These are phyloP conservation scores for Lyophyllum atratum DNA, from an alignment of 768 basidiomycete species.

Conservation along the genomic window DNA sequence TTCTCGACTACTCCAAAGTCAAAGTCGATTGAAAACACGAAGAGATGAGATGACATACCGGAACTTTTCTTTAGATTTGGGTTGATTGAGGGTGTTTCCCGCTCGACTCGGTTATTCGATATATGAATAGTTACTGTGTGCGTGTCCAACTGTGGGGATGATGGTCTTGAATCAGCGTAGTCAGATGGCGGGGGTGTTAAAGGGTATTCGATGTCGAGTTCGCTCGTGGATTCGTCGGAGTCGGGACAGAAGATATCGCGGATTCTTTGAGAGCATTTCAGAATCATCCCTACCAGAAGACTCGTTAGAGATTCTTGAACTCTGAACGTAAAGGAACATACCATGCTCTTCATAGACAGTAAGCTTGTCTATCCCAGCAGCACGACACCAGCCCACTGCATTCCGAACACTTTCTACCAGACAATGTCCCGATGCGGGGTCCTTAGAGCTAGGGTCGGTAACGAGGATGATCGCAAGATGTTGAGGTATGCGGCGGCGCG, in stretches of 20 bases:
- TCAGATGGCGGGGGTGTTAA: conserved; percentile 80
- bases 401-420: conserved; percentile 56
- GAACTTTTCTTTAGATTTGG: background rate
- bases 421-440: conserved; percentile 36
- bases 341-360: conserved; percentile 76
- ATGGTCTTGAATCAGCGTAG: conserved; percentile 61
- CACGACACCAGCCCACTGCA: conserved; percentile 62
- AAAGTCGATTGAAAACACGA: background rate
- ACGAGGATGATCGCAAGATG: conserved; percentile 71
- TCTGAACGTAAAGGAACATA: conserved; percentile 30
- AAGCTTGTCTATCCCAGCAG: conserved; percentile 60
- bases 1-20: too few species aligned
- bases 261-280: conserved; percentile 41
- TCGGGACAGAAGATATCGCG: conserved; percentile 26
- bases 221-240: conserved; percentile 20
- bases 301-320: background rate
- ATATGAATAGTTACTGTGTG: conserved; percentile 22
- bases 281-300: conserved; percentile 38
- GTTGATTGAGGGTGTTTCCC: background rate
- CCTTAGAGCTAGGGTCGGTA: conserved; percentile 37
- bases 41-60: background rate
- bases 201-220: conserved; percentile 66
- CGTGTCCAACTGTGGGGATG: conserved; percentile 45
- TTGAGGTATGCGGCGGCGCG: conserved; percentile 58
- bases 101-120: background rate